These are phyloP conservation scores for Pyrenochaeta sp. DNA, from an alignment of 2,329 filamentous ascomycete species.

Conservation along the genomic window DNA sequence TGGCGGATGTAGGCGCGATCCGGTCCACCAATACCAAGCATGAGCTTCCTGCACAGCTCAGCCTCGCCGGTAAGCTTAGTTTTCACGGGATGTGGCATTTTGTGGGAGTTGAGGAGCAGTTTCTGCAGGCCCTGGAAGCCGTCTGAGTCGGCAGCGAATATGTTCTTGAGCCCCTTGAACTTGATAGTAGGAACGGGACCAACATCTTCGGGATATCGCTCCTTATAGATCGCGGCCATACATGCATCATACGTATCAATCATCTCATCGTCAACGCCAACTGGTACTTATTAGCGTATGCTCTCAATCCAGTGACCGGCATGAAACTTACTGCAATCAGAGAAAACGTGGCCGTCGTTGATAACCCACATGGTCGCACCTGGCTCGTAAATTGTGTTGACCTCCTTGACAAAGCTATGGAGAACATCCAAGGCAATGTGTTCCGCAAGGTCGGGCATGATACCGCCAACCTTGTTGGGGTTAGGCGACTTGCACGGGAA, in stretches of 20 bases:
- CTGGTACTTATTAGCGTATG: conserved; percentile 21
- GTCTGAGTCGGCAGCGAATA: conserved; percentile 37
- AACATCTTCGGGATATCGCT: conserved; percentile 28
- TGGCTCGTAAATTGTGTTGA: conserved; percentile 51
- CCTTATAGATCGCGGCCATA: conserved; percentile 51
- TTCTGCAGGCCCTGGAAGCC: conserved; percentile 32
- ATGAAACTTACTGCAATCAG: conserved; percentile 50
- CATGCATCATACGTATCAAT: conserved; percentile 53
- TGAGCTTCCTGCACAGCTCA: conserved; percentile 41
- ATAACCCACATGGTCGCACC: conserved; percentile 55
- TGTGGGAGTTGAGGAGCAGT: conserved; percentile 25
- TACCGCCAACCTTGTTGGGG: conserved; percentile 62
- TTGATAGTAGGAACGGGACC: conserved; percentile 33
- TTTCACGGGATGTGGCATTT: conserved; percentile 41
- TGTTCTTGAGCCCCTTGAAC: conserved; percentile 41
- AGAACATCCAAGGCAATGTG: conserved; percentile 53
- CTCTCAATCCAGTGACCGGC: no score
- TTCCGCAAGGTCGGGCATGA: conserved; percentile 55
- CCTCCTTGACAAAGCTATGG: conserved; percentile 52
- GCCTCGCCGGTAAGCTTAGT: conserved; percentile 38
- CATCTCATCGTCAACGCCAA: conserved; percentile 55
- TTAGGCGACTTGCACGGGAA: conserved; percentile 72
- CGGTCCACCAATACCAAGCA: conserved; percentile 36
- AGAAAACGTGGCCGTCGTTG: conserved; percentile 55
- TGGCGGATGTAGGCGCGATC: conserved; percentile 37